A percentile compares a stretch with the other conserved stretches of the same genome.
Evolutionary conservation across 1,284 basidiomycete species (phyloP).

Genomic region (Afroboletus lepidellus): DNA sequence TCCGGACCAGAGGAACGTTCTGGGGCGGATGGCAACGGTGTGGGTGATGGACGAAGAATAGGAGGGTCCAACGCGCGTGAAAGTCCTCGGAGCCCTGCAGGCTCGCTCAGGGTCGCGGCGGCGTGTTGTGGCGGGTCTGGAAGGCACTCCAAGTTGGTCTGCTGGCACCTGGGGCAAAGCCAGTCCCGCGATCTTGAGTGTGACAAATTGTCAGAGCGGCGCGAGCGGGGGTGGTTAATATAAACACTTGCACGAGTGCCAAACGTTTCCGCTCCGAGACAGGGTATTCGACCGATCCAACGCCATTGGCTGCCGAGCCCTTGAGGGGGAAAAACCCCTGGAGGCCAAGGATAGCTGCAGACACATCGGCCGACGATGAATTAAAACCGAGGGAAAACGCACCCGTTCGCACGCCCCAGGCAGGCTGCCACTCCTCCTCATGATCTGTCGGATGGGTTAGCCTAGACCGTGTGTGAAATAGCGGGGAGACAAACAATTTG

Average conservation of each 20-base stretch:
- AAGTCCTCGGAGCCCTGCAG: constrained; percentile 28
- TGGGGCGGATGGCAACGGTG: constrained; percentile 13
- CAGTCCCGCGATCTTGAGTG: constrained; percentile 71
- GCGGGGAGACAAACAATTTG: constrained; percentile 60
- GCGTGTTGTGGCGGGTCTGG: constrained; percentile 52
- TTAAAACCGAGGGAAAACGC: constrained; percentile 23
- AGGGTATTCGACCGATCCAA: constrained; percentile 86
- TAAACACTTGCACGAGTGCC: constrained; percentile 64
- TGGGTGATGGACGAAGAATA: constrained; percentile 12
- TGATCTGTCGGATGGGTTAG: constrained; percentile 54
- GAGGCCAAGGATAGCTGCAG: constrained; percentile 80
- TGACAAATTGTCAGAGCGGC: constrained; percentile 16
- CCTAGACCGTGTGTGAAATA: constrained; percentile 24
- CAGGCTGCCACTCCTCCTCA: constrained; percentile 93
- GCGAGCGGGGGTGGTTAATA: constrained; percentile 13
- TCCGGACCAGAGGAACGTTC: constrained; percentile 20
- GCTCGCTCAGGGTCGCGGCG: constrained; percentile 19
- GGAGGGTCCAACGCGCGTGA: constrained; percentile 13
- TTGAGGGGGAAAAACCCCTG: constrained; percentile 90
- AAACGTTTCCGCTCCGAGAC: constrained; percentile 77
- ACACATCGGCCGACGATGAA: constrained; percentile 12
- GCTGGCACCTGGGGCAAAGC: constrained; percentile 76
- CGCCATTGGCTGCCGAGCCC: constrained; percentile 86
- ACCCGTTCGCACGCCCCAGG: constrained; percentile 96
- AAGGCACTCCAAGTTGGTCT: constrained; percentile 66